Evolutionary conservation across 2,329 filamentous ascomycete genomes (phyloP).

Genomic region (Curvularia sp.): DNA sequence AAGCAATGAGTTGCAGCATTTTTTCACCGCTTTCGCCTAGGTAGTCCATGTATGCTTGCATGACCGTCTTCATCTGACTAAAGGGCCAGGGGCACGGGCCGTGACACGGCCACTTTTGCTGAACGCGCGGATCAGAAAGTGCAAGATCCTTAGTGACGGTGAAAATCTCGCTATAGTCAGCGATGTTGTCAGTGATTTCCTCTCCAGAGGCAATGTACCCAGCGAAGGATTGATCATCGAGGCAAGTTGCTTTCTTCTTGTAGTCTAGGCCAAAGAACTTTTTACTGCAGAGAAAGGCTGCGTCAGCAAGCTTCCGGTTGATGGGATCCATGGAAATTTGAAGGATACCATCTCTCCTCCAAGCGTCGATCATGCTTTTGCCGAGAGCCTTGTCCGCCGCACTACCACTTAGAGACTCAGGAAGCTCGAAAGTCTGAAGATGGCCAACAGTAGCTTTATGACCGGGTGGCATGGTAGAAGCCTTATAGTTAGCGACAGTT

Average conservation of each 20-base stretch:
- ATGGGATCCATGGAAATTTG: slow-evolving; percentile 20
- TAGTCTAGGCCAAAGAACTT: slow-evolving; percentile 14
- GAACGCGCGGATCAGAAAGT: slow-evolving; percentile 50
- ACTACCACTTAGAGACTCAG: slow-evolving; percentile 10
- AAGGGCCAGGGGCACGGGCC: slow-evolving; percentile 60
- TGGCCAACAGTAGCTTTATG: slow-evolving; percentile 11
- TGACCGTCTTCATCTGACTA: slow-evolving; percentile 49
- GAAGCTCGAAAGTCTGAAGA: slow-evolving; percentile 17
- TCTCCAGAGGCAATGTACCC: slow-evolving; percentile 61
- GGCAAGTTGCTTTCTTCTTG: slow-evolving; percentile 52
- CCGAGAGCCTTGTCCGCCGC: slow-evolving; percentile 15
- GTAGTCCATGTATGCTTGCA: slow-evolving; percentile 53
- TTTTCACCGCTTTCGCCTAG: slow-evolving; percentile 55
- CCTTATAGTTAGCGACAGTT: slow-evolving; percentile 1
- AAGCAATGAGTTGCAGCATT: slow-evolving; percentile 56
- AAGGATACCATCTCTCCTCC: slow-evolving; percentile 16
- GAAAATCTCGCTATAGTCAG: slow-evolving; percentile 62
- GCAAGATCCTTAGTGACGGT: slow-evolving; percentile 60
- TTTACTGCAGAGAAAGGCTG: slow-evolving; percentile 14
- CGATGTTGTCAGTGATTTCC: slow-evolving; percentile 51
- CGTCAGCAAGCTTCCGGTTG: slow-evolving; percentile 18
- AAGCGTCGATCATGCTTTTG: slow-evolving; percentile 19
- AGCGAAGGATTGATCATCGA: slow-evolving; percentile 56
- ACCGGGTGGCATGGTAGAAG: slow-evolving; percentile 12
- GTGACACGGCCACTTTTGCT: slow-evolving; percentile 58